phyloP scores from a whole-genome alignment of 2,329 filamentous ascomycete genomes.

The Apiospora aurea region DNA sequence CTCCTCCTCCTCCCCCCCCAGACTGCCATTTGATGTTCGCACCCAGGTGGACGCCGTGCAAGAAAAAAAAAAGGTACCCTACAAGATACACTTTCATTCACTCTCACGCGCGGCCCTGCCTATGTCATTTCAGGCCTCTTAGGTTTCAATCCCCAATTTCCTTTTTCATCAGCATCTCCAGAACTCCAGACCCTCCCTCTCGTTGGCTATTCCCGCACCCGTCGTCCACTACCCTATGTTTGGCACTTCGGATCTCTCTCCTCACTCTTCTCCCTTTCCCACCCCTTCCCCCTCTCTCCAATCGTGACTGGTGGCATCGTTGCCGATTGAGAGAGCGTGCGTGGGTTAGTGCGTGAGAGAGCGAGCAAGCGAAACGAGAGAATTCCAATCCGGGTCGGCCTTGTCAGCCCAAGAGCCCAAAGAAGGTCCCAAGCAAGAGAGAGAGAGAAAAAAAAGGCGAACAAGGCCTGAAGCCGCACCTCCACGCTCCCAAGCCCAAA shows the following conservation, averaged over 20 bases:
- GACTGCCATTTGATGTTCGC: not conserved
- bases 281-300: slow-evolving; percentile 27
- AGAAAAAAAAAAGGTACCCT: not conserved
- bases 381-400: slow-evolving; percentile 12
- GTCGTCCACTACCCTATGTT: slow-evolving; percentile 11
- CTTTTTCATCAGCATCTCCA: slow-evolving; percentile 21
- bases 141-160: slow-evolving; percentile 17
- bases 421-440: not conserved
- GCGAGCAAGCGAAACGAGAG: slow-evolving; percentile 16
- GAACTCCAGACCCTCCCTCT: slow-evolving; percentile 11
- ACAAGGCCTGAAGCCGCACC: slow-evolving; percentile 13
- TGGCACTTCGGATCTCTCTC: slow-evolving; percentile 13
- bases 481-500: slow-evolving; percentile 24
- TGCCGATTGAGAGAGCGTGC: slow-evolving; percentile 25
- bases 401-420: slow-evolving; percentile 22
- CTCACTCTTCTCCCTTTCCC: slow-evolving; percentile 24
- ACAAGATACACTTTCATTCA: not conserved
- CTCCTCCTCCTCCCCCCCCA: not conserved
- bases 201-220: slow-evolving; percentile 1
- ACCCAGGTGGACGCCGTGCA: not conserved
- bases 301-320: slow-evolving; percentile 38
- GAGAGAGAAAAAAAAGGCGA: not conserved
- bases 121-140: slow-evolving; percentile 18
- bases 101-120: not conserved
- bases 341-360: slow-evolving; percentile 14